Evolutionary conservation across 768 basidiomycete species (phyloP), one percentile per base, ranked within the genome.

Genomic region (Grammothele lineata): DNA sequence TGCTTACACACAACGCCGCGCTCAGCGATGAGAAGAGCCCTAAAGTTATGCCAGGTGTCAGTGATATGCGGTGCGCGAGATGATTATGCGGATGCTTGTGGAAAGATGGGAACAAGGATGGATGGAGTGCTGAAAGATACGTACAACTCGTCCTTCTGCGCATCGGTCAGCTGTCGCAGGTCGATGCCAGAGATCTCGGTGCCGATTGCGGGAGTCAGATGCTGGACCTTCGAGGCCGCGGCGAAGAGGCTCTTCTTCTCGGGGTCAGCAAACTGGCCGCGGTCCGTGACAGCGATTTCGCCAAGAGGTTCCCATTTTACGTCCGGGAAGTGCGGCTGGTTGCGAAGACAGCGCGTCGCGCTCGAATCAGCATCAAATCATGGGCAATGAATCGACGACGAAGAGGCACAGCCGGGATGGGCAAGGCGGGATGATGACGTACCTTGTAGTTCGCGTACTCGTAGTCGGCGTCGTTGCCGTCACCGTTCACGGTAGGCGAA

Each of bases 71-170:
- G n/a, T n/a, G n/a, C n/a, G n/a, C n/a, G n/a, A n/a, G n/a, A n/a
- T n/a, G 18, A 11, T 1, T 10, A 23, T 17, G n/a, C n/a, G n/a
- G n/a, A n/a, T n/a, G n/a, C n/a, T n/a, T n/a, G n/a, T n/a, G n/a
- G n/a, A n/a, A n/a, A n/a, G n/a, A n/a, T n/a, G n/a, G n/a, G n/a
- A n/a, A 30, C 27, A 30, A 30, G 27, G 27, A 30, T 7, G 18
- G 40, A 17, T 22, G n/a, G n/a, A n/a, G n/a, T n/a, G n/a, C n/a
- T n/a, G n/a, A n/a, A 30, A 36, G 32, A 39, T 3, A 65, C 80
- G 54, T 54, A 87, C 85, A 90, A 71, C 57, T 91, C 88, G 58
- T 91, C 85, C 66, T 87, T 90, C 63, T 91, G 87, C 23, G 67
- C 48, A 47, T 75, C 69, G 2, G 81, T 73, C 8, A 90, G 70